A percentile compares a stretch with the other conserved stretches of the same genome.
These are phyloP conservation scores for Neonectria coccinea DNA, from an alignment of 2,329 filamentous ascomycete genomes.

Conservation along the genomic window DNA sequence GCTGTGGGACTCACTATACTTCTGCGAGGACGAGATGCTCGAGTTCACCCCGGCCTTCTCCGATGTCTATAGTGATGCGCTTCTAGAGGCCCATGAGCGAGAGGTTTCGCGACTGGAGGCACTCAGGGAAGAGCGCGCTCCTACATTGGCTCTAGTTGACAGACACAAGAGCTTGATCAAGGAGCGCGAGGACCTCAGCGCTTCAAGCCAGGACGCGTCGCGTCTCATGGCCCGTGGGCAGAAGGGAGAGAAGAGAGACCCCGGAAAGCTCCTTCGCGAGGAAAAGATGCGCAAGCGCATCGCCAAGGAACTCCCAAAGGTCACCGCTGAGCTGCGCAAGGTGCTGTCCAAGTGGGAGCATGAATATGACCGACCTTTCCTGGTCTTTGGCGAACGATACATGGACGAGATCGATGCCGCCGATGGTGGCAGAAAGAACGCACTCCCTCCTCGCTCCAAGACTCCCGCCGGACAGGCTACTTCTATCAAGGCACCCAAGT, in stretches of 20 bases:
- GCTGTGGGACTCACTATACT: constrained; percentile 93
- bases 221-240: constrained; percentile 90
- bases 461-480: constrained; percentile 76
- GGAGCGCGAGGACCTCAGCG: constrained; percentile 87
- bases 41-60: constrained; percentile 98
- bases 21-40: constrained; percentile 98
- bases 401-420: constrained; percentile 82
- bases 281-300: constrained; percentile 99
- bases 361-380: constrained; percentile 92
- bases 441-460: constrained; percentile 70
- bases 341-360: constrained; percentile 90
- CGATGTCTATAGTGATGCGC: constrained; percentile 95
- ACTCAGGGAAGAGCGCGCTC: constrained; percentile 87
- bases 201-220: constrained; percentile 94
- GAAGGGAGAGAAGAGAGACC: constrained; percentile 94
- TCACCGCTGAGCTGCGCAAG: constrained; percentile 85
- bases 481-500: constrained; percentile 51
- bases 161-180: constrained; percentile 84
- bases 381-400: constrained; percentile 92
- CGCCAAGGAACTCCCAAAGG: constrained; percentile 92
- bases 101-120: constrained; percentile 87
- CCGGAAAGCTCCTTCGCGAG: constrained; percentile 90
- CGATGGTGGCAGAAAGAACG: constrained; percentile 64
- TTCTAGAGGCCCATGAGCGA: constrained; percentile 93
- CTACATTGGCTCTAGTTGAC: constrained; percentile 84